Base-by-base conservation (phyloP, 768 basidiomycete species). In the Lentinus tigrinus region DNA sequence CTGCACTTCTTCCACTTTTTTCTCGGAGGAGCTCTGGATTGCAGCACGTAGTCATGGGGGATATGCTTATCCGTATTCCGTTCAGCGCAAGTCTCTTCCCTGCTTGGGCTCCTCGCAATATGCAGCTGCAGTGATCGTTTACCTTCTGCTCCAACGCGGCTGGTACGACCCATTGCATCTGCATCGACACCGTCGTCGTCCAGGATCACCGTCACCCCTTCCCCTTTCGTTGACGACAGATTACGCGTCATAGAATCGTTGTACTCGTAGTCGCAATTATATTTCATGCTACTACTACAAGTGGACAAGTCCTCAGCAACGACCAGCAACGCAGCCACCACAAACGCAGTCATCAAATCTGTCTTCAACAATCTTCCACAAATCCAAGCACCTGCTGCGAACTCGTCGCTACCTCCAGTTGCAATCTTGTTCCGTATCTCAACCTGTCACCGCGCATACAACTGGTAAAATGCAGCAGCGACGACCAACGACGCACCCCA, bases 91-190 rank as follows among this genome's bases (percentile, higher is more conserved):
- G 72, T 70, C 23, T 62, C 68, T 0, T 58, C 71, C 8, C 58
- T 71, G 27, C 65, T 73, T 6, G 72, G n/a, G 70, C 0, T 70
- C 71, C 2, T 68, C 74, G 26, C 60, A 69, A 14, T 72, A 72
- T 23, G 63, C 65, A 13, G 28, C 67, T 1, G n/a, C n/a, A n/a
- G n/a, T n/a, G 63, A 57, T 43, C 50, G 60, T 23, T 31, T 63
- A 14, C 57, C 65, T 38, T 37, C 31, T 3, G 17, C 37, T 2
- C 56, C 63, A 9, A 24, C 48, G 3, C 70, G 69, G 8, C 62
- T 68, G 4, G 70, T 3, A 63, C 64, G 0, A 65, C 63, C 3
- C n/a, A 52, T 9, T 1, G 46, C 58, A 3, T 51, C 65, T 2
- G 59, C 63, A 16, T 47, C 62, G 3, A 52, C 53, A 6, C 43